Percentiles rank a stretch among this genome's conserved stretches.
These are phyloP conservation scores for Chloris gayana DNA, from an alignment of 176 grass and related monocot genomes.

Conservation along the genomic window DNA sequence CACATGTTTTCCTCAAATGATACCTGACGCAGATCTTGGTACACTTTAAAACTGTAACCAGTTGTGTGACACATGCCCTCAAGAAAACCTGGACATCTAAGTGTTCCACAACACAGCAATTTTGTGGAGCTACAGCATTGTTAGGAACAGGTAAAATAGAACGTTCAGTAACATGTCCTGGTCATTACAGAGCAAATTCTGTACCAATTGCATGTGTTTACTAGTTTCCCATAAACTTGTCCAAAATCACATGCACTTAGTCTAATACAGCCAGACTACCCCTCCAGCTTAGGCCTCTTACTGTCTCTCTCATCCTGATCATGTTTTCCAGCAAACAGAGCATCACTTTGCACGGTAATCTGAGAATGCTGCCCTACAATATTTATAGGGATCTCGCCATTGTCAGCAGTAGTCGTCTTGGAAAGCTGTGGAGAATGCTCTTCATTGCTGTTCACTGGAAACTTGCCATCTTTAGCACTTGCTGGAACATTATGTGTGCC, in stretches of 20 bases:
- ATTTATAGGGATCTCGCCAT: slow-evolving; percentile 38
- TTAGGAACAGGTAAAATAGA: neutral
- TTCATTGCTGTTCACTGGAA: slow-evolving; percentile 44
- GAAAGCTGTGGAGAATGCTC: slow-evolving; percentile 10
- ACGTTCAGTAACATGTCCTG: slow-evolving; percentile 3
- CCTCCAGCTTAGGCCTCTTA: slow-evolving; percentile 28
- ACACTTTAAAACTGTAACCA: slow-evolving; percentile 20
- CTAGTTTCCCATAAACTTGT: neutral
- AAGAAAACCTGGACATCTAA: slow-evolving; percentile 5
- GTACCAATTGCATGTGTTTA: neutral
- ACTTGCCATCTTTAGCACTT: slow-evolving; percentile 44
- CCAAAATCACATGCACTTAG: neutral
- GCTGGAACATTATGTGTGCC: slow-evolving; percentile 35
- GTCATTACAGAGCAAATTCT: neutral
- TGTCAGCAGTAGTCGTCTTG: slow-evolving; percentile 37
- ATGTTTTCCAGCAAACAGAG: slow-evolving; percentile 18
- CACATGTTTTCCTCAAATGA: slow-evolving; percentile 3
- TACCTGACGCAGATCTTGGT: neutral
- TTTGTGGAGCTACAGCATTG: neutral
- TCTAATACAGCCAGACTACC: neutral
- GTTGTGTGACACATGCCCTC: neutral
- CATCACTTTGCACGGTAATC: neutral
- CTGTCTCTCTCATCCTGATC: slow-evolving; percentile 35
- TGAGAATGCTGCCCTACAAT: slow-evolving; percentile 27
- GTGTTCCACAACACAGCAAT: neutral